phyloP scores from a whole-genome alignment of 2,329 filamentous ascomycete genomes.

The Phaeoacremonium minimum region DNA sequence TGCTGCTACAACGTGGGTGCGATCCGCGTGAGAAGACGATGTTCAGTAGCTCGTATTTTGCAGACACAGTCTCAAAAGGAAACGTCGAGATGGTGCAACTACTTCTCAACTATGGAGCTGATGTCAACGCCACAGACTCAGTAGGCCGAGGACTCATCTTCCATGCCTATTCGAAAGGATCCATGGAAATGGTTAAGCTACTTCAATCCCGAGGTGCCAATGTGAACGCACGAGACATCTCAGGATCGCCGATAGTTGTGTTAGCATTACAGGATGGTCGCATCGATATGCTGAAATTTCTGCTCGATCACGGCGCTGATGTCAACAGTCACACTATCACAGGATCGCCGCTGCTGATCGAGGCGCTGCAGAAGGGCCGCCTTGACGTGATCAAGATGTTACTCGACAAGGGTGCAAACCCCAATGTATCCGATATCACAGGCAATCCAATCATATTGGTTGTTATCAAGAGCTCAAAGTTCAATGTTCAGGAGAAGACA shows the following conservation, averaged over 20 bases:
- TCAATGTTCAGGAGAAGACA: constrained; percentile 4
- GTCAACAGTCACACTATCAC: constrained; percentile 19
- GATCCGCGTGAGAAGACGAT: constrained; percentile 21
- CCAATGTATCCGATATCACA: constrained; percentile 13
- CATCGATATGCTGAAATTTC: constrained; percentile 17
- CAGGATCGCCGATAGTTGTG: constrained; percentile 20
- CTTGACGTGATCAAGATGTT: constrained; percentile 15
- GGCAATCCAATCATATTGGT: constrained; percentile 9
- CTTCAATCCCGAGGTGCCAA: constrained; percentile 25
- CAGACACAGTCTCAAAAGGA: constrained; percentile 9
- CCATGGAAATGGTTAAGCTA: constrained; percentile 20
- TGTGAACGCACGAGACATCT: constrained; percentile 14
- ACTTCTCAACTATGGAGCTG: constrained; percentile 24
- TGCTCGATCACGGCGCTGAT: constrained; percentile 25
- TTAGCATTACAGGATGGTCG: constrained; percentile 21
- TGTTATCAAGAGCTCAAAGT: not conserved
- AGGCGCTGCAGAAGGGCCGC: constrained; percentile 18
- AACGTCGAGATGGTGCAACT: constrained; percentile 10
- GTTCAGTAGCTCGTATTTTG: constrained; percentile 21
- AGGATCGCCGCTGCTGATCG: constrained; percentile 17
- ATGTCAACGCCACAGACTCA: constrained; percentile 16
- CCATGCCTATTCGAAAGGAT: constrained; percentile 8
- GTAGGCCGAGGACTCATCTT: constrained; percentile 8
- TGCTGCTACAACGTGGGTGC: constrained; percentile 16
- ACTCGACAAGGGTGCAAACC: constrained; percentile 20